A percentile compares a stretch with the other conserved stretches of the same genome.
Conservation (phyloP, 208 protist genomes). For the Zelonia costaricensis region DNA sequence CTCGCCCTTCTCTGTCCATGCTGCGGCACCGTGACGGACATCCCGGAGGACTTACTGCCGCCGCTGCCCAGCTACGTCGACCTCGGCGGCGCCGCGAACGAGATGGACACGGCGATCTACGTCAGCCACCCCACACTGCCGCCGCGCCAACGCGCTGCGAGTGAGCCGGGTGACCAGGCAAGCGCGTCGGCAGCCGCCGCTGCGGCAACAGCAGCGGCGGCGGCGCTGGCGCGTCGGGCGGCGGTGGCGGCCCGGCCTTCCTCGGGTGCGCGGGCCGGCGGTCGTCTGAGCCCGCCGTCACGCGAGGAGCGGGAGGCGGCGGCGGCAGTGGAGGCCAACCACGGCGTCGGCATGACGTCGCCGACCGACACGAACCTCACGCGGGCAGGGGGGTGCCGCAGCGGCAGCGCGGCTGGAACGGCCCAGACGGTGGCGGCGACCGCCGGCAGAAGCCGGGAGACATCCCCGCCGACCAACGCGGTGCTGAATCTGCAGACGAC, state of each 20-base stretch:
- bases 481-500: too few species aligned
- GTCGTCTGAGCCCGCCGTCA: too few species aligned
- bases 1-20: slow-evolving; percentile 67
- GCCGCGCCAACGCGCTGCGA: not conserved
- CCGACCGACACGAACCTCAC: too few species aligned
- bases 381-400: too few species aligned
- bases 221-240: not conserved
- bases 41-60: slow-evolving; percentile 70
- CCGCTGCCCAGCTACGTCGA: slow-evolving; percentile 39
- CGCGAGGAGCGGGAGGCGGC: slow-evolving; percentile 4
- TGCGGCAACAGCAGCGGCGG: not conserved
- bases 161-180: not conserved
- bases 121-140: slow-evolving; percentile 52
- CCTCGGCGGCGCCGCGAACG: slow-evolving; percentile 17
- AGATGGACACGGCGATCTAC: slow-evolving; percentile 52
- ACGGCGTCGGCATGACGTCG: not conserved
- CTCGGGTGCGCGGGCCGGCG: too few species aligned
- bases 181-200: not conserved
- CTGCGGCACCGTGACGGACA: slow-evolving; percentile 73
- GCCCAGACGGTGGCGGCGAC: too few species aligned
- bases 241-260: too few species aligned
- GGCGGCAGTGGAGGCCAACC: not conserved
- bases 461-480: too few species aligned
- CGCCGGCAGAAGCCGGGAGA: too few species aligned
- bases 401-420: too few species aligned